Evolutionary conservation across 2,329 filamentous ascomycete genomes (phyloP), one percentile per base, ranked within the genome.

Genomic region (Clarireedia monteithiana): DNA sequence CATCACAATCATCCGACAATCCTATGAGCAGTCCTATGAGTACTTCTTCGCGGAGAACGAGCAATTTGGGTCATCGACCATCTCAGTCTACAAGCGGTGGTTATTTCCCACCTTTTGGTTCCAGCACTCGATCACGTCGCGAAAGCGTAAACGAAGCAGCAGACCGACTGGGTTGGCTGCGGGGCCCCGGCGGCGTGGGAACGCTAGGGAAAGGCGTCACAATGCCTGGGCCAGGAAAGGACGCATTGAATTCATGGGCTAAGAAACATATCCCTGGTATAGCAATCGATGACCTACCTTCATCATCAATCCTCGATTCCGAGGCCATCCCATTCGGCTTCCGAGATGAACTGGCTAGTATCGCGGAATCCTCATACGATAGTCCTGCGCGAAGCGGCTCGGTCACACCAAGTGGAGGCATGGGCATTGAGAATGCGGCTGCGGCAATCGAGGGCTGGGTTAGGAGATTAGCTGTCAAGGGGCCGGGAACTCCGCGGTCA

Each of bases 361-460:
- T 63, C 73, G 77, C 62, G 72, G 79, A 56, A 74, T 77, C 17
- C 6, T 51, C 62, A 27, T 47, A 55, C 17, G 39, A 50, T 38
- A 55, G 51, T 27, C 53, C 53, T 30, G 34, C n/a, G 38, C 27
- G 49, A 6, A 61, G 66, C 60, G 76, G 10, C 63, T 51, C 54
- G 17, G 48, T 72, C 5, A 70, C 73, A n/a, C 71, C 73, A 49
- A 75, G 78, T 48, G 76, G 79, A 1, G 51, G 55, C 15, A 72
- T 73, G 1, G 73, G 77, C 6, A 74, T 97, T 2, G 91, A 96
- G 65, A 88, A 91, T 60, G 85, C 95, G 9, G 91, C 91, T 1
- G 87, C 89, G 5, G 86, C 88, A 2, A 85, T 97, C 30, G 94
- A 97, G 72, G 87, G 85, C 1, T 99, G 94, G 91, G 77, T 97